A percentile compares a stretch with the other conserved stretches of the same genome.
phyloP scores from a whole-genome alignment of 495 filamentous ascomycete genomes.

The Aspergillus cristatus region DNA sequence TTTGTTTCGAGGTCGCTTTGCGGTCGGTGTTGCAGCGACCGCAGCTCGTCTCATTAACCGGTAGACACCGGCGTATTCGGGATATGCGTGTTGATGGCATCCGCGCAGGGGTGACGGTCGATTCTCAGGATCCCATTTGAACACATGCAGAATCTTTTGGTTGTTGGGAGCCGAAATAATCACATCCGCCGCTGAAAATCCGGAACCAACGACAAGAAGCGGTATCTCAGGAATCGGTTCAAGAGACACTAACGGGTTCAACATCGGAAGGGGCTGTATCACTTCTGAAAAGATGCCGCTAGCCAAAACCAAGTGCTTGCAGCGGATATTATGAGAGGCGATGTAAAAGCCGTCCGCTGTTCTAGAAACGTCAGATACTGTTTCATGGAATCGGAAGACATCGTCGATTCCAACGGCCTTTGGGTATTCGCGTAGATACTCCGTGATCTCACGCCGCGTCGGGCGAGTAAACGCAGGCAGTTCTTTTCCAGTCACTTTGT shows the following conservation, averaged over 20 bases:
- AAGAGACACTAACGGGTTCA: constrained; percentile 30
- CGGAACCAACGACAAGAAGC: constrained; percentile 52
- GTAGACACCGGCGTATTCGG: constrained; percentile 58
- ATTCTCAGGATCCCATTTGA: constrained; percentile 50
- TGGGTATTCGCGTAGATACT: constrained; percentile 51
- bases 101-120: constrained; percentile 50
- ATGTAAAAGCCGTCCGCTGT: constrained; percentile 43
- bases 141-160: constrained; percentile 53
- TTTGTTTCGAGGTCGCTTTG: constrained; percentile 19
- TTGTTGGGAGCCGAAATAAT: constrained; percentile 45
- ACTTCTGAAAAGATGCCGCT: constrained; percentile 53
- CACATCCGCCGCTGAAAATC: constrained; percentile 56
- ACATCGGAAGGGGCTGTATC: constrained; percentile 41
- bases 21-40: constrained; percentile 12
- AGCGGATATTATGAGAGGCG: constrained; percentile 43
- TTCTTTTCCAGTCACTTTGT: constrained; percentile 26
- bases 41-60: constrained; percentile 52
- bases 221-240: constrained; percentile 19
- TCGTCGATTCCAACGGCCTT: constrained; percentile 43
- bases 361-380: constrained; percentile 35
- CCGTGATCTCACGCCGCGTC: constrained; percentile 47
- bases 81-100: constrained; percentile 58
- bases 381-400: constrained; percentile 36
- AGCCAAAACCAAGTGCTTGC: constrained; percentile 54
- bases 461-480: constrained; percentile 49